These are phyloP conservation scores for Fusarium irregulare DNA, from an alignment of 2,329 filamentous ascomycete species.

Conservation along the genomic window DNA sequence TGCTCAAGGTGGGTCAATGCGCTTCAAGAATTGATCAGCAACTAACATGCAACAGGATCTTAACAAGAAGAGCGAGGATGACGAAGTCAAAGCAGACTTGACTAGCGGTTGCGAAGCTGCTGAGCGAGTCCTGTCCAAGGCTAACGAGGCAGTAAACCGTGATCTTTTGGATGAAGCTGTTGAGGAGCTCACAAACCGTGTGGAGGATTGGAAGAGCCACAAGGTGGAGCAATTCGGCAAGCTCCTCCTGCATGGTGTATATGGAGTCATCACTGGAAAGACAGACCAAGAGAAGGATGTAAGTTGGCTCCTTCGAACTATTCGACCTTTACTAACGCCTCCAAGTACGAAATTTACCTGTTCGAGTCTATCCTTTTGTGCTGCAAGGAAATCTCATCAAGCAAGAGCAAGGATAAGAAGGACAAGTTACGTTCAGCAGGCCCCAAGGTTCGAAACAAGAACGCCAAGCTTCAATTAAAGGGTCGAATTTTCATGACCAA, in stretches of 20 bases:
- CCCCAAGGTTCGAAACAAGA: constrained; percentile 71
- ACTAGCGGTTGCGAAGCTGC: constrained; percentile 82
- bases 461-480: constrained; percentile 90
- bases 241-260: constrained; percentile 87
- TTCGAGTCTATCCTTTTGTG: constrained; percentile 96
- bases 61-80: constrained; percentile 83
- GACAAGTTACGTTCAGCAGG: constrained; percentile 68
- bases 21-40: constrained; percentile 3
- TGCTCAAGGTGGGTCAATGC: constrained; percentile 75
- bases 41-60: constrained; percentile 72
- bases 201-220: constrained; percentile 98
- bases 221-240: constrained; percentile 91
- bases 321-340: constrained; percentile 24
- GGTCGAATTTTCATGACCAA: constrained; percentile 99
- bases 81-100: constrained; percentile 77
- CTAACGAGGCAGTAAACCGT: constrained; percentile 90
- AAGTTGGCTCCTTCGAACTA: constrained; percentile 50
- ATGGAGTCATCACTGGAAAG: constrained; percentile 89
- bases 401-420: constrained; percentile 83
- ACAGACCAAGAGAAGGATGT: constrained; percentile 94
- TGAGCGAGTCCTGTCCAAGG: constrained; percentile 82
- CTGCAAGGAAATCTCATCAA: constrained; percentile 92
- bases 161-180: constrained; percentile 87
- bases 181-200: constrained; percentile 81
- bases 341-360: constrained; percentile 94